phyloP scores from a whole-genome alignment of 179 eudicot species.

The Patellifolia procumbens region DNA sequence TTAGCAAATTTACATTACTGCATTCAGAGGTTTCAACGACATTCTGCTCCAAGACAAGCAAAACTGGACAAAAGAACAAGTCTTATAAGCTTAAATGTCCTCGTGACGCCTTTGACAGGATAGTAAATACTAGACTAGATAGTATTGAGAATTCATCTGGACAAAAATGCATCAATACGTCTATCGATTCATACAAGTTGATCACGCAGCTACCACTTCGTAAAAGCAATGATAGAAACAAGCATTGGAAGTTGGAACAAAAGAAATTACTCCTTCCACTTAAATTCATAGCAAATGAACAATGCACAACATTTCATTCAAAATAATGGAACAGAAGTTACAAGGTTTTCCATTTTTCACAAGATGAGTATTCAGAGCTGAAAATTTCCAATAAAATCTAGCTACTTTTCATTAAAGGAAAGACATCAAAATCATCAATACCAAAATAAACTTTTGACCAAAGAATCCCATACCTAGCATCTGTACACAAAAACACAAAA shows the following conservation, averaged over 20 bases:
- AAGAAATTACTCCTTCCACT: neutral
- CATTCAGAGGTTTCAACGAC: neutral
- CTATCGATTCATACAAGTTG: neutral
- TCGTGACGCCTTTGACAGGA: neutral
- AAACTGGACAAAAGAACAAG: neutral
- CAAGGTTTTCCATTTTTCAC: conserved; percentile 20
- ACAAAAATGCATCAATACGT: neutral
- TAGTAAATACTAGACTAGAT: neutral
- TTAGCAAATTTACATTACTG: neutral
- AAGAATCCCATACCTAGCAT: conserved; percentile 33
- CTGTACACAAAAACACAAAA: conserved; percentile 24
- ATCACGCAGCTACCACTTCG: neutral
- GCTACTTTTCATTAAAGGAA: conserved; percentile 1
- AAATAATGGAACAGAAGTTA: conserved; percentile 12
- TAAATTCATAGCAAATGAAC: neutral
- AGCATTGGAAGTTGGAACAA: neutral
- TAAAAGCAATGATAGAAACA: neutral
- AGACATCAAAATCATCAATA: neutral
- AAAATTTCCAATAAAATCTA: conserved; percentile 10
- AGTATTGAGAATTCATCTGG: neutral
- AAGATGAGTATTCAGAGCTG: conserved; percentile 6
- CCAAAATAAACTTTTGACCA: conserved; percentile 10
- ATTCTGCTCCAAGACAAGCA: neutral
- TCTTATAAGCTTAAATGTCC: neutral
- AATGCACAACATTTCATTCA: conserved; percentile 12